Conservation (phyloP, 495 filamentous ascomycete genomes). For the Xylaria grammica region DNA sequence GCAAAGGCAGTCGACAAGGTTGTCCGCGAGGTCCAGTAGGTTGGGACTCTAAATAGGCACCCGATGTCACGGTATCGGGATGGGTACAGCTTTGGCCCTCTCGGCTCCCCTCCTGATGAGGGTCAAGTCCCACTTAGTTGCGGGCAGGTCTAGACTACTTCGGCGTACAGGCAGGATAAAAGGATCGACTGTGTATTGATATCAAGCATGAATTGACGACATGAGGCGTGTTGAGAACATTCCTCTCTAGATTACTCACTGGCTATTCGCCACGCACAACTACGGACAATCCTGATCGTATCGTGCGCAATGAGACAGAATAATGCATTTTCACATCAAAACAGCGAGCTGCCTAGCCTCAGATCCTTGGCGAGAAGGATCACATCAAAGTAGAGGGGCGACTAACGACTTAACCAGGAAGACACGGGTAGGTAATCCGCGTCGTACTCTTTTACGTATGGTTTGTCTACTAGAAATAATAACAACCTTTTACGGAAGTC, state of each 20-base stretch:
- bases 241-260: neutral
- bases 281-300: no score
- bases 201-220: conserved; percentile 12
- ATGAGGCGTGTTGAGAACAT: neutral
- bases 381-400: no score
- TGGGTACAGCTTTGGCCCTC: conserved; percentile 14
- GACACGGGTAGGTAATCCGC: no score
- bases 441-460: no score
- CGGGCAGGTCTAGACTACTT: conserved; percentile 16
- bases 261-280: neutral
- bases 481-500: no score
- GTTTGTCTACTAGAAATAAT: neutral
- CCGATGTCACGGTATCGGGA: neutral
- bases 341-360: no score
- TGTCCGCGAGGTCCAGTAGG: conserved; percentile 64
- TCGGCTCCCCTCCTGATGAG: conserved; percentile 4
- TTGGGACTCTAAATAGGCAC: neutral
- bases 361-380: no score
- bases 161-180: conserved; percentile 8
- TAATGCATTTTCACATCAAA: no score
- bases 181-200: conserved; percentile 12
- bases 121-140: conserved; percentile 20
- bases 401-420: no score
- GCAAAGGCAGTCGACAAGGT: conserved; percentile 86
- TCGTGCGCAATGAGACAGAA: no score